Evolutionary conservation across 768 basidiomycete species (phyloP), one percentile per base, ranked within the genome.

Genomic region (Calocybe cyanea): DNA sequence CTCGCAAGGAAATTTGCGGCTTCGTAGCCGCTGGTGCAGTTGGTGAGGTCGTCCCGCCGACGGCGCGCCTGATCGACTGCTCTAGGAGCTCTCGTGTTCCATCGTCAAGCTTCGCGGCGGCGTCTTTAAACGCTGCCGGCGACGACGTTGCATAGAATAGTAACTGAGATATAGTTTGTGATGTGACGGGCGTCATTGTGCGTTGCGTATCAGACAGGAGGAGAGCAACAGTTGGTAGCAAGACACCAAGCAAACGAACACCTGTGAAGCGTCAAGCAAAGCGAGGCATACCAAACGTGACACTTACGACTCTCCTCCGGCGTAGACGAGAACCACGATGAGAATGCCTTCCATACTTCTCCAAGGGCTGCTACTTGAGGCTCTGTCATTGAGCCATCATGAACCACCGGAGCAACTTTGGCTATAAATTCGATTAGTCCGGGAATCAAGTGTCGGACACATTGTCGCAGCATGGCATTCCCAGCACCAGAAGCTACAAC

Each of bases 321-420:
- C 0, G 84, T 67, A 0, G 78, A 70, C 0, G 66, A 53, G 43
- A 86, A 78, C 38, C 92, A 77, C 0, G 77, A 69, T 1, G 82
- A 69, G 47, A 96, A 83, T 8, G 88, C 81, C 63, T 85, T 93
- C 76, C 90, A 79, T 10, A 90, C 78, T 63, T 97, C 93, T 6
- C 79, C 80, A 1, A 89, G 68, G 1, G 82, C 85, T 11, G 78
- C 72, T 10, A 73, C 62, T 19, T 84, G 77, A n/a, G 68, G 55
- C 31, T 87, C 83, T 0, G 74, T 65, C 19, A 83, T 59, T 0
- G 70, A 67, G 6, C 72, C 74, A 36, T 87, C 83, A 45, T 75
- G 76, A n/a, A 80, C 69, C 11, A 69, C 64, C 1, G 80, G 77
- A 0, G 87, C 80, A 25, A 85, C 72, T 48, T 77, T 82, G 8